A percentile compares a stretch with the other conserved stretches of the same genome.
These are phyloP conservation scores for Clavaria fumosa DNA, from an alignment of 768 basidiomycete genomes.

Conservation along the genomic window DNA sequence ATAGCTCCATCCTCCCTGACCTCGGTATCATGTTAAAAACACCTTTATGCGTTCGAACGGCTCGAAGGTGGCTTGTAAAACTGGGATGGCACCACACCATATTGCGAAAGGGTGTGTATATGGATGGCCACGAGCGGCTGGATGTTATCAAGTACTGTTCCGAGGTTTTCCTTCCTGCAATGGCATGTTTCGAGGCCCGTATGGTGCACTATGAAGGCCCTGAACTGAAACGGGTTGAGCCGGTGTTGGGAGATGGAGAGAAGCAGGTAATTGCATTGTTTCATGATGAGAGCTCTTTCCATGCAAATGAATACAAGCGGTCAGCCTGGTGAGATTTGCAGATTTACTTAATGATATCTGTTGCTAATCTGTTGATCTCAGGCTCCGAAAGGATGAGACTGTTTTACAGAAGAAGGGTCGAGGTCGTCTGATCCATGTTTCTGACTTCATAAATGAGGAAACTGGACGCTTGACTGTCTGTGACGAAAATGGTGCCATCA, in stretches of 20 bases:
- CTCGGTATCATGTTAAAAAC: constrained; percentile 15
- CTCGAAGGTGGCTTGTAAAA: constrained; percentile 22
- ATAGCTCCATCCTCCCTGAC: constrained; percentile 18
- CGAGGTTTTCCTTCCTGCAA: constrained; percentile 16
- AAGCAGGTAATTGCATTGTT: too few species aligned
- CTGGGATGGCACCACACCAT: constrained; percentile 19
- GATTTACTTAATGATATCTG: not conserved
- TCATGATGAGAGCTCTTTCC: too few species aligned
- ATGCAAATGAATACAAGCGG: too few species aligned
- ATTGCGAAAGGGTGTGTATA: constrained; percentile 20
- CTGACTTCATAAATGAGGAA: too few species aligned
- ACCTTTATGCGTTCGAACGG: constrained; percentile 19
- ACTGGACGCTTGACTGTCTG: constrained; percentile 17
- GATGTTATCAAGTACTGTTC: constrained; percentile 22
- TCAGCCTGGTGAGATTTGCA: too few species aligned
- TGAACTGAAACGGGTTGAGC: too few species aligned
- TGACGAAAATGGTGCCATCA: constrained; percentile 14
- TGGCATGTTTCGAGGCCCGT: too few species aligned
- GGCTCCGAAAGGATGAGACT: constrained; percentile 14
- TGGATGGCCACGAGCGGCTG: constrained; percentile 24
- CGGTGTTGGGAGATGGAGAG: too few species aligned
- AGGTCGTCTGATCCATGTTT: too few species aligned
- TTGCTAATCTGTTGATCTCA: constrained; percentile 11
- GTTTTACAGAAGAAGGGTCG: too few species aligned
- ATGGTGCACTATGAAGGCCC: too few species aligned